A percentile compares a stretch with the other conserved stretches of the same genome.
phyloP scores from a whole-genome alignment of 352 stramenopile genomes.

The Bremia lactucae region DNA sequence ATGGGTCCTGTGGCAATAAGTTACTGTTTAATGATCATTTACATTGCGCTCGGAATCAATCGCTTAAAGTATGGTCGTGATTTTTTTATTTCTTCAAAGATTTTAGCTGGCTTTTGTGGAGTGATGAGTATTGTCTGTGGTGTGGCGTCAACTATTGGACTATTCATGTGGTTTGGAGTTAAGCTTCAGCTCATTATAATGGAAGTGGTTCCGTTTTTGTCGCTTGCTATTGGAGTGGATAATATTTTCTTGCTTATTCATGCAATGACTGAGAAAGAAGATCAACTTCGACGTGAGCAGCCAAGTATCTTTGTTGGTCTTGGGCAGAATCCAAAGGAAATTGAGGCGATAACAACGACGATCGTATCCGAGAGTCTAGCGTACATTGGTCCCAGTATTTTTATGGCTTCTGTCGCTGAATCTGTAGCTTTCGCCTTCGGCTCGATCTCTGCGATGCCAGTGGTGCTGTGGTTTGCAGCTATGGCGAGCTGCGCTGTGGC shows the following conservation, averaged over 20 bases:
- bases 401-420: slow-evolving; percentile 48
- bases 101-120: slow-evolving; percentile 40
- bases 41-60: slow-evolving; percentile 57
- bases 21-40: slow-evolving; percentile 58
- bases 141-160: slow-evolving; percentile 44
- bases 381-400: slow-evolving; percentile 53
- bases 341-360: slow-evolving; percentile 27
- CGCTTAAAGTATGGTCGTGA: slow-evolving; percentile 33
- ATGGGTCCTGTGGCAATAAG: slow-evolving; percentile 40
- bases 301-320: slow-evolving; percentile 34
- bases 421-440: slow-evolving; percentile 46
- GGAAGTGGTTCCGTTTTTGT: slow-evolving; percentile 59
- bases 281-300: slow-evolving; percentile 22
- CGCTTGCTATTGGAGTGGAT: slow-evolving; percentile 54
- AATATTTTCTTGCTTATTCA: slow-evolving; percentile 68
- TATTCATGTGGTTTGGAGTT: slow-evolving; percentile 50
- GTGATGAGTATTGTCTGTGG: slow-evolving; percentile 49
- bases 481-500: slow-evolving; percentile 43
- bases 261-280: slow-evolving; percentile 37
- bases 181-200: slow-evolving; percentile 67
- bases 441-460: slow-evolving; percentile 50
- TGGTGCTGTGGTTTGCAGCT: slow-evolving; percentile 55
- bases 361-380: slow-evolving; percentile 33
- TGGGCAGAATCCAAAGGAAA: slow-evolving; percentile 24
- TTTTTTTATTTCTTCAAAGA: slow-evolving; percentile 53